Percentiles rank a stretch among this genome's conserved stretches.
These are phyloP conservation scores for Daldinia concentrica DNA, from an alignment of 495 filamentous ascomycete species.

Conservation along the genomic window DNA sequence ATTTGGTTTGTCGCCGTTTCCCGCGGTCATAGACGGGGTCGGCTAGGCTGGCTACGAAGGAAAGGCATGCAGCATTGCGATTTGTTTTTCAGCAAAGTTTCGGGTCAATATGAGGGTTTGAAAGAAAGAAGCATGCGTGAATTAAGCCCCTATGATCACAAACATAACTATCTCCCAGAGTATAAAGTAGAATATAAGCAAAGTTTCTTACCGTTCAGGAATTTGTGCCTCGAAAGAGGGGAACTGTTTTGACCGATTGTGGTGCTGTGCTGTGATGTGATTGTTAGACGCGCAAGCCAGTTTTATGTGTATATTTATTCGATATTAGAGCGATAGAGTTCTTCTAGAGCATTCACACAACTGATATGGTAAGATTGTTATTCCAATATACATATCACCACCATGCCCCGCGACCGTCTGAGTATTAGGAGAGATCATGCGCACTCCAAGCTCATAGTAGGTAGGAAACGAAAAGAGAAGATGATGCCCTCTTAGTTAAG, in stretches of 20 bases:
- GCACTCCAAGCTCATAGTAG: background rate
- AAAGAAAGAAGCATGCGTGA: background rate
- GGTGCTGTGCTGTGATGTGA: background rate
- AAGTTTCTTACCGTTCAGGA: conserved; percentile 35
- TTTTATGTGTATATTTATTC: background rate
- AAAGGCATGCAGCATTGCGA: conserved; percentile 1
- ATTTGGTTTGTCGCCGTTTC: conserved; percentile 7
- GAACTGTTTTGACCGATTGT: background rate
- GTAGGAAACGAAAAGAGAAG: too few species aligned
- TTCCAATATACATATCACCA: background rate
- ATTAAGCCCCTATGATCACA: background rate
- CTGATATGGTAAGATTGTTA: background rate
- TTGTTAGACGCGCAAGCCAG: background rate
- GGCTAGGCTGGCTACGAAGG: conserved; percentile 12
- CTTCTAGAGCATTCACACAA: background rate
- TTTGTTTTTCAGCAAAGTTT: conserved; percentile 16
- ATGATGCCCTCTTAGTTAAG: too few species aligned
- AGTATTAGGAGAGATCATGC: background rate
- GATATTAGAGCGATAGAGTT: background rate
- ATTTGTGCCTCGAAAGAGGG: background rate
- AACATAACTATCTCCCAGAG: conserved; percentile 6
- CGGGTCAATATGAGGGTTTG: background rate
- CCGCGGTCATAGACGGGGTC: conserved; percentile 1
- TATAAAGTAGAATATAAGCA: conserved; percentile 43
- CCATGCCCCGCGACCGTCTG: too few species aligned